phyloP scores from a whole-genome alignment of 345 rosid genomes.

The Brassica incana region DNA sequence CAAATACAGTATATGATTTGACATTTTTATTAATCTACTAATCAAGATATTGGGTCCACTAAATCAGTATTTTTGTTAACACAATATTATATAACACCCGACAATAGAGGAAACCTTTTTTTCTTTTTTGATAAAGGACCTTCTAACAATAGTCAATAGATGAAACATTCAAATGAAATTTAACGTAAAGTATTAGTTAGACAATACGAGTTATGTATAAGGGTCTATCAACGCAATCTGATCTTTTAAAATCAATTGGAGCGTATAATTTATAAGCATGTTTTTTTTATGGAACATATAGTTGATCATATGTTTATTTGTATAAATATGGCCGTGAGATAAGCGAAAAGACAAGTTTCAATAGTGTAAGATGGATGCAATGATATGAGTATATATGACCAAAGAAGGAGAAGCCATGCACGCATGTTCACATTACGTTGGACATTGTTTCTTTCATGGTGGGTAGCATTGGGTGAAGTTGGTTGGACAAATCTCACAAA shows the following conservation, averaged over 20 bases:
- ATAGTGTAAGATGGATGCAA: background rate
- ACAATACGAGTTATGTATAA: constrained; percentile 2
- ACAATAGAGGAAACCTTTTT: background rate
- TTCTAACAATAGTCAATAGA: background rate
- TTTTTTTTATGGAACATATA: background rate
- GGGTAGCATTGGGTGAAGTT: constrained; percentile 97
- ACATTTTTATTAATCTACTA: background rate
- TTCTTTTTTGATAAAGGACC: no score
- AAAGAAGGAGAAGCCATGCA: constrained; percentile 26
- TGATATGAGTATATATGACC: background rate
- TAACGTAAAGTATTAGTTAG: constrained; percentile 21
- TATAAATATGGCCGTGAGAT: constrained; percentile 1
- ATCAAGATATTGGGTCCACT: constrained; percentile 30
- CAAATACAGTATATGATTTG: background rate
- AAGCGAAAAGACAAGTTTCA: constrained; percentile 25
- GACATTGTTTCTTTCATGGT: constrained; percentile 51
- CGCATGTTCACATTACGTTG: constrained; percentile 42
- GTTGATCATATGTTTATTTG: background rate
- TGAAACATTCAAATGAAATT: constrained; percentile 23
- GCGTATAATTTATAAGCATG: background rate
- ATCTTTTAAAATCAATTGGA: background rate
- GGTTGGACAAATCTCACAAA: constrained; percentile 62
- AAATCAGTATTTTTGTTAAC: constrained; percentile 15
- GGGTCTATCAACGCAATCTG: constrained; percentile 13
- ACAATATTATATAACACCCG: background rate